These are phyloP conservation scores for Roridomyces roridus DNA, from an alignment of 768 basidiomycete species.

Conservation along the genomic window DNA sequence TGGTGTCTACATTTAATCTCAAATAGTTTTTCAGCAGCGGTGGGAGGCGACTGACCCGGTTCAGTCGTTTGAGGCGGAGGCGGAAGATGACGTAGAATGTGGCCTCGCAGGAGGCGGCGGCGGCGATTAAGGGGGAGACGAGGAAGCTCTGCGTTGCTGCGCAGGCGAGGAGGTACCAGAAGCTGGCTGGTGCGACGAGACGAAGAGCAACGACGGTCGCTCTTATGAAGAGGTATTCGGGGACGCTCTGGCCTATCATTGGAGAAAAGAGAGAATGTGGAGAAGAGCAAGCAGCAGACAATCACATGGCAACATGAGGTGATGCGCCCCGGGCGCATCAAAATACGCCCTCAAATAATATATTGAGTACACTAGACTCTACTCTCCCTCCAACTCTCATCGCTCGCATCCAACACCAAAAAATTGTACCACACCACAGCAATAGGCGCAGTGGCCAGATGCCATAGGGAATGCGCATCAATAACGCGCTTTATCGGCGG, in stretches of 20 bases:
- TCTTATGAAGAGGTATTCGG: constrained; percentile 63
- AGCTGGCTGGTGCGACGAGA: constrained; percentile 56
- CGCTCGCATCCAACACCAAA: constrained; percentile 72
- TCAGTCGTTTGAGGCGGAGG: constrained; percentile 50
- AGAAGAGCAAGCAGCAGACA: no score
- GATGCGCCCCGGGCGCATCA: no score
- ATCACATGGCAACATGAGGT: no score
- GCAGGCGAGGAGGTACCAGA: constrained; percentile 40
- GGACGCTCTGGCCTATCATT: constrained; percentile 55
- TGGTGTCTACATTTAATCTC: constrained; percentile 35
- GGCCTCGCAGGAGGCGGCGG: constrained; percentile 49
- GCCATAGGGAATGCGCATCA: constrained; percentile 96
- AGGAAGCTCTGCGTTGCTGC: constrained; percentile 32
- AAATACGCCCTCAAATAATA: no score
- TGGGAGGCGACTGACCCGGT: constrained; percentile 47
- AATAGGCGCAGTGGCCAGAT: constrained; percentile 82
- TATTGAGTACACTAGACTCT: constrained; percentile 35
- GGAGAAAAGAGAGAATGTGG: no score
- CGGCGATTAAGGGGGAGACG: constrained; percentile 31
- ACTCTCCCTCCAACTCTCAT: constrained; percentile 67
- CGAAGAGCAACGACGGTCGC: constrained; percentile 50
- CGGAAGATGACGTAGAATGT: constrained; percentile 55
- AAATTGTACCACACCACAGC: constrained; percentile 88
- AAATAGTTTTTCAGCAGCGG: not conserved
- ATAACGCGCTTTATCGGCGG: constrained; percentile 75